Base-by-base conservation (phyloP, 805 yeast species). In the Tetrapisispora pingtungensis region DNA sequence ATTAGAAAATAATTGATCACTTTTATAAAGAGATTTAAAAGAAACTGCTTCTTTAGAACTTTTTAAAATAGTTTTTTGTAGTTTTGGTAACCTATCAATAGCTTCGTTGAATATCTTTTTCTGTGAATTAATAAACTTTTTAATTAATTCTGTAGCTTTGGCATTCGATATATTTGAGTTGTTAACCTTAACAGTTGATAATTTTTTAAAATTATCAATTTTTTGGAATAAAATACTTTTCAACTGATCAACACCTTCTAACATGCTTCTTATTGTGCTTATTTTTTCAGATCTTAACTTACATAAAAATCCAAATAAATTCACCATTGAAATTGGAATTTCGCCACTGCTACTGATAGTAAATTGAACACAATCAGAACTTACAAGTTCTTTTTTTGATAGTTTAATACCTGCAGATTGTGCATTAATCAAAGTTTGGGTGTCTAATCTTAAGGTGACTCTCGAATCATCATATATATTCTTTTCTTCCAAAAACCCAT, bases 401-500 rank as follows among this genome's bases (percentile, higher is more conserved):
- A 78, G 50, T 18, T 61, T 52, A 7, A 74, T 61, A 1, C 75
- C 75, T 42, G 59, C 54, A 4, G 49, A 44, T 32, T 60, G 55
- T 14, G 74, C 61, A 14, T 58, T 61, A 0, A 57, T 32, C 53
- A 58, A 43, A 43, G 64, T 37, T 22, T 50, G 44, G 2, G 47
- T 50, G 17, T 67, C 68, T 8, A 84, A 64, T 55, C 77, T 77
- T 45, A 87, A 68, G 5, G 82, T 72, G 36, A 88, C 69, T 14
- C 78, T 78, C 1, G 80, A 66, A 4, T 67, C 56, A 49, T 84
- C 90, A 31, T 77, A 77, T 10, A 66, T 65, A 52, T 83, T 84
- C 39, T 73, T 63, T 15, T 67, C 67, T 15, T 71, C 72, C 10
- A 78, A 73, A 62, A 89, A 89, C 0, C 97, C 97, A 59, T 89